These are phyloP conservation scores for Neonothopanus nambi DNA, from an alignment of 1,284 basidiomycete genomes.

Conservation along the genomic window DNA sequence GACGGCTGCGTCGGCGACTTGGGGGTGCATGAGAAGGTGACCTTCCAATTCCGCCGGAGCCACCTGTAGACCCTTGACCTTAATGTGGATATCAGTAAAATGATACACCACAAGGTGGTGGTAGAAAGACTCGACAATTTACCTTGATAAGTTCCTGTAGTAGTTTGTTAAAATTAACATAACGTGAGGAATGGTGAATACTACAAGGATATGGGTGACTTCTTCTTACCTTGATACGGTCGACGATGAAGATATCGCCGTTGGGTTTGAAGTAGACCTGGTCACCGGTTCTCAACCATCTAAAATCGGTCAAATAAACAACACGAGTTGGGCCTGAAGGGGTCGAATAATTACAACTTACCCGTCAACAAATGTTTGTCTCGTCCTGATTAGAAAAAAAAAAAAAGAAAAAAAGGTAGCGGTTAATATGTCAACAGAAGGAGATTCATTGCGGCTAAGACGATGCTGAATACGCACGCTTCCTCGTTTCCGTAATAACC, in stretches of 20 bases:
- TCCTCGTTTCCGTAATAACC: slow-evolving; percentile 18
- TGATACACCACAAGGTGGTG: neutral
- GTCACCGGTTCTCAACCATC: slow-evolving; percentile 15
- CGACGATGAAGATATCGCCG: slow-evolving; percentile 17
- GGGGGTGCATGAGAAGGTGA: slow-evolving; percentile 23
- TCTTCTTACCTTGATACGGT: slow-evolving; percentile 15
- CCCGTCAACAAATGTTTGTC: slow-evolving; percentile 15
- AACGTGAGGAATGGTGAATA: neutral
- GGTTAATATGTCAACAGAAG: neutral
- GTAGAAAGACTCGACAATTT: neutral
- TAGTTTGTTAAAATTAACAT: neutral
- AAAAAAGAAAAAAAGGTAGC: too few relatives aligned
- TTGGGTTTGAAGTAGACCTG: slow-evolving; percentile 13
- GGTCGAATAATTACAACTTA: neutral
- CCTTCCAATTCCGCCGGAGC: slow-evolving; percentile 21
- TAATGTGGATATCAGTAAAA: neutral
- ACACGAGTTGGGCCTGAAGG: neutral
- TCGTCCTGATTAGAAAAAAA: slow-evolving; percentile 1
- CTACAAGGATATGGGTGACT: neutral
- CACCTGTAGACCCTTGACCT: slow-evolving; percentile 19
- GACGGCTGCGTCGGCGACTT: slow-evolving; percentile 25
- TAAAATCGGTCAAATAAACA: neutral
- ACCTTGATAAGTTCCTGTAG: slow-evolving; percentile 18
- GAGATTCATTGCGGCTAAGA: neutral
- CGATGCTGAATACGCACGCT: slow-evolving; percentile 8